Conservation (phyloP, 2,329 filamentous ascomycete species). For the Trichoderma koningiopsis region DNA sequence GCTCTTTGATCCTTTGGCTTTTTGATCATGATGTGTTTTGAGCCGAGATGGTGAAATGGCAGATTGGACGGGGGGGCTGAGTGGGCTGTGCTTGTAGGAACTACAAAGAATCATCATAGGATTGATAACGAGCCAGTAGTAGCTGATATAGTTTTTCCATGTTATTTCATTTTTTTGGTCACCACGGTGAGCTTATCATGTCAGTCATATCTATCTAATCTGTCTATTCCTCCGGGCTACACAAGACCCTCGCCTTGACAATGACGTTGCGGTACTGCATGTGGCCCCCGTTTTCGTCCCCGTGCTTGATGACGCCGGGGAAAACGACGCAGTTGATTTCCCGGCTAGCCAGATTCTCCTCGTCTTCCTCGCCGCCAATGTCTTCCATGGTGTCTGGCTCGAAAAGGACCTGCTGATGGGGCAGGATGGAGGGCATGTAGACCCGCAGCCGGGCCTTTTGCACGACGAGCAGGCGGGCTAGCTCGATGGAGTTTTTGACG, state of each 20-base stretch:
- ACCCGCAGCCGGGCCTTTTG: conserved; percentile 62
- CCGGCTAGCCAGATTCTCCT: conserved; percentile 53
- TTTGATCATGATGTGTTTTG: neutral
- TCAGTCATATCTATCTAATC: neutral
- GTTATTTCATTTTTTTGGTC: neutral
- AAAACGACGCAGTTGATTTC: conserved; percentile 65
- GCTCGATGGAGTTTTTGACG: conserved; percentile 55
- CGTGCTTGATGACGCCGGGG: conserved; percentile 64
- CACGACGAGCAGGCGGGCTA: conserved; percentile 58
- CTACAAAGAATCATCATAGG: neutral
- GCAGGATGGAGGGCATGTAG: conserved; percentile 55
- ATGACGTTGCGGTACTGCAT: conserved; percentile 65
- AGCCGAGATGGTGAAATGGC: neutral
- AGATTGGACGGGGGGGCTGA: neutral
- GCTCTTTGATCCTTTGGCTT: neutral
- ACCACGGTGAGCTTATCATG: neutral
- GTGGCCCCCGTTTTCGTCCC: conserved; percentile 65
- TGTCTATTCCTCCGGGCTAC: conserved; percentile 46
- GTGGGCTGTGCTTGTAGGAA: neutral
- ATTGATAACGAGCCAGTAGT: neutral
- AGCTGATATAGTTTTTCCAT: neutral
- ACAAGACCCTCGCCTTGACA: conserved; percentile 66
- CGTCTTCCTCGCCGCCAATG: conserved; percentile 63
- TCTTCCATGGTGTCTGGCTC: conserved; percentile 66
- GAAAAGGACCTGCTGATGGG: conserved; percentile 59